phyloP scores from a whole-genome alignment of 305 asterid genomes.

The Rubia tinctorum region DNA sequence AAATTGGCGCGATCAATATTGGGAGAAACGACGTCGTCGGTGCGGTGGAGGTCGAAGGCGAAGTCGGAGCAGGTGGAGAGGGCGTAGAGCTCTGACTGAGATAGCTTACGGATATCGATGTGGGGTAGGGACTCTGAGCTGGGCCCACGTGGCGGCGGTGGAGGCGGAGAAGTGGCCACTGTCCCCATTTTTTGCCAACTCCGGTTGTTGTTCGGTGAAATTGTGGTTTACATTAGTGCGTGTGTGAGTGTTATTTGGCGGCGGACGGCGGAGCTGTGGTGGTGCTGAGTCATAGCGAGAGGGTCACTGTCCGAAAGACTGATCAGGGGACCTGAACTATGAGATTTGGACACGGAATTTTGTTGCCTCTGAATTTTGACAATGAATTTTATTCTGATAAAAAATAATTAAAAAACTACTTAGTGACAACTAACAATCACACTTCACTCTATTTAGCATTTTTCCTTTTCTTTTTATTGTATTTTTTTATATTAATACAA shows the following conservation, averaged over 20 bases:
- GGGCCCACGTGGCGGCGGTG: slow-evolving; percentile 23
- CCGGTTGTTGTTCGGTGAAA: neutral
- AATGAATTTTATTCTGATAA: no score
- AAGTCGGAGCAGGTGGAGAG: slow-evolving; percentile 65
- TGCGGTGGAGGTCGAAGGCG: slow-evolving; percentile 42
- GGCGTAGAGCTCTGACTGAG: slow-evolving; percentile 78
- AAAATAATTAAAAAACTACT: no score
- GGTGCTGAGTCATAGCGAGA: neutral
- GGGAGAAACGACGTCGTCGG: slow-evolving; percentile 59
- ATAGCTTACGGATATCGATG: slow-evolving; percentile 48
- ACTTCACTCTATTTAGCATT: no score
- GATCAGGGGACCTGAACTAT: neutral
- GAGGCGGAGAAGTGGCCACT: slow-evolving; percentile 22
- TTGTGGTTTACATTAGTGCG: neutral
- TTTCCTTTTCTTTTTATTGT: no score
- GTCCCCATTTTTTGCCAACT: slow-evolving; percentile 16
- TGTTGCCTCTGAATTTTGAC: no score
- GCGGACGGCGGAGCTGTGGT: neutral
- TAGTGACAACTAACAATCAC: no score
- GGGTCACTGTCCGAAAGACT: neutral
- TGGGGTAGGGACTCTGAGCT: slow-evolving; percentile 41
- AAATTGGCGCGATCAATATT: slow-evolving; percentile 65
- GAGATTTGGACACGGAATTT: neutral
- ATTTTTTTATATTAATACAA: no score
- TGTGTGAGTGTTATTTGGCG: neutral